Base-by-base conservation (phyloP, 2,329 filamentous ascomycete species). In the Fusarium sp. region DNA sequence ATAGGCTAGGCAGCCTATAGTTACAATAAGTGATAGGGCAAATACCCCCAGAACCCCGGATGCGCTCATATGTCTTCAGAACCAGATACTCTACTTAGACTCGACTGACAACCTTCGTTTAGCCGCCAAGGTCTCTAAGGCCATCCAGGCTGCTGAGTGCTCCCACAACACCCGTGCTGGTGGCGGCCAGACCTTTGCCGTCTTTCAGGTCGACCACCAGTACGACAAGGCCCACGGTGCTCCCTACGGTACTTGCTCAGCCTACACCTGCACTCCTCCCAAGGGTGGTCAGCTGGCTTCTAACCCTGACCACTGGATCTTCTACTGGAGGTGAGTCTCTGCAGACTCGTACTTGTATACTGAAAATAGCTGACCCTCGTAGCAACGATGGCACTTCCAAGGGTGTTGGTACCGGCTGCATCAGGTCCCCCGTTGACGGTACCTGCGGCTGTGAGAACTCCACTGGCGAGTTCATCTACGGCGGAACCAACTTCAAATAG, bases 91-190 rank as follows among this genome's bases (percentile, higher is more conserved):
- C 26, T 3, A 9, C 4, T 24, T n/a, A 4, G 7, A 3, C 22
- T 5, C 1, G n/a, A 25, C 36, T 57, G 6, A 51, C 15, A 6
- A 1, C 22, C 1, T 4, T 3, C 12, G 4, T 6, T 24, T 22
- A 70, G 67, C 67, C 25, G 51, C 68, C 35, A 70, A 70, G 43
- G 53, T 47, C 40, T 70, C 68, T 8, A 61, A 58, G 4, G 68
- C 68, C 8, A 70, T 70, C 22, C 68, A 70, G 54, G 68, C 68
- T 1, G 68, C 68, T 43, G 68, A 70, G 36, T 70, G 68, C 12
- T 60, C 68, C 6, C 63, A 69, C 50, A 70, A 70, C 56, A 70
- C 68, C 7, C 68, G 68, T 4, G 68, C 70, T 24, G 63, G 63
- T 1, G 68, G 68, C 41, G 53, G 58, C 11, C 68, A 70, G 56